Evolutionary conservation across 2,329 filamentous ascomycete genomes (phyloP).

Genomic region (Rugonectria rugulosa): DNA sequence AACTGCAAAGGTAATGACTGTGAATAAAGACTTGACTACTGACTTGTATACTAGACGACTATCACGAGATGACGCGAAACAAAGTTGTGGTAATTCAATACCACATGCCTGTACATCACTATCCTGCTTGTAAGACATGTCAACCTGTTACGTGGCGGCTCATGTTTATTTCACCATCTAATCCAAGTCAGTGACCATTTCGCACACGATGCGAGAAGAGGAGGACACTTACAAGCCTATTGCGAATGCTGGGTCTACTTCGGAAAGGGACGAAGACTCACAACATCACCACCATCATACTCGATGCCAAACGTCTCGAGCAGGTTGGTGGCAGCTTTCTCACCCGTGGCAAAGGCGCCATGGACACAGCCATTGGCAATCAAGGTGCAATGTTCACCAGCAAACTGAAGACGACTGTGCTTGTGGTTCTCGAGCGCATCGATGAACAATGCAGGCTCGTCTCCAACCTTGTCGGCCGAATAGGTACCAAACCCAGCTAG

Average conservation of each 20-base stretch:
- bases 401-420: constrained; percentile 14
- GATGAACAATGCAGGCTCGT: constrained; percentile 13
- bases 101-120: too few relatives aligned
- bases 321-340: constrained; percentile 14
- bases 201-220: too few relatives aligned
- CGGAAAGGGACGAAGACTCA: constrained; percentile 4
- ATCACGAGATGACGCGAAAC: too few relatives aligned
- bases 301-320: constrained; percentile 7
- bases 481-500: constrained; percentile 18
- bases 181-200: too few relatives aligned
- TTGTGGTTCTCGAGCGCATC: constrained; percentile 9
- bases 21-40: too few relatives aligned
- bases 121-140: too few relatives aligned
- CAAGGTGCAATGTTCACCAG: constrained; percentile 17
- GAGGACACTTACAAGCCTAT: background rate
- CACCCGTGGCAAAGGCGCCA: constrained; percentile 15
- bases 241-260: background rate
- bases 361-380: constrained; percentile 17
- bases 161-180: too few relatives aligned
- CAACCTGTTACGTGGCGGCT: too few relatives aligned
- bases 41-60: too few relatives aligned
- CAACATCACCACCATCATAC: constrained; percentile 8
- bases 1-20: too few relatives aligned
- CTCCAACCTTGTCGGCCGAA: constrained; percentile 19
- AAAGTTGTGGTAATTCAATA: too few relatives aligned